Evolutionary conservation across 108 stramenopile species (phyloP), one percentile per base, ranked within the genome.

Genomic region (Hondaea fermentalgiana): DNA sequence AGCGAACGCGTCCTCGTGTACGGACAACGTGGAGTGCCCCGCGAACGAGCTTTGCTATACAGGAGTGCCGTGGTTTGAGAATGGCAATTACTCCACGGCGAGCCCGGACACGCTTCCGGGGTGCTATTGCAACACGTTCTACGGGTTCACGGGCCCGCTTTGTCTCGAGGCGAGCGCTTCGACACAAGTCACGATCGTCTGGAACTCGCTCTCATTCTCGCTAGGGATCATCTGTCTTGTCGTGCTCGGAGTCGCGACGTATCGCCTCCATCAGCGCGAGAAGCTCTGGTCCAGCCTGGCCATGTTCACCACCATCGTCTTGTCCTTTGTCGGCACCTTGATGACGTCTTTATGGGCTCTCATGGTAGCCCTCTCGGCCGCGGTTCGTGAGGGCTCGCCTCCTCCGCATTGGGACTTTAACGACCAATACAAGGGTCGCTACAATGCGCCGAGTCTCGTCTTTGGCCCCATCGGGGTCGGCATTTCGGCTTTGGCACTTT

Each of bases 31-130:
- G 14, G 76, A 83, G 45, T 83, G 76, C 23, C 49, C 49, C 23
- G 17, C 76, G 49, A 83, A 83, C 49, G 76, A 83, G 76, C 76
- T 83, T 21, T 83, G 76, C 76, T 83, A 83, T 23, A 25, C 76
- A 12, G 51, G 51, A 55, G 28, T 28, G 51, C 49, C 25, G 51
- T 83, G 76, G 76, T 83, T 83, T 45, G 28, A 53, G 19, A 35
- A 53, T 12, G 76, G 51, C n/a, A 83, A 53, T 35, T 83, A 83
- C 23, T 12, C 51, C 6, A 47, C 76, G 6, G 49, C 45, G 10
- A 17, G 1, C 6, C 19, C 19, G 19, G 51, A 53, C 28, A 83
- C 76, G 17, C 45, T 83, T 21, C 49, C 51, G 10, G 76, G 76
- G 23, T 83, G 76, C 5, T 83, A 83, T 23, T 83, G 76, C 76